These are phyloP conservation scores for Akanthomyces muscarius DNA, from an alignment of 2,329 filamentous ascomycete genomes.

Conservation along the genomic window DNA sequence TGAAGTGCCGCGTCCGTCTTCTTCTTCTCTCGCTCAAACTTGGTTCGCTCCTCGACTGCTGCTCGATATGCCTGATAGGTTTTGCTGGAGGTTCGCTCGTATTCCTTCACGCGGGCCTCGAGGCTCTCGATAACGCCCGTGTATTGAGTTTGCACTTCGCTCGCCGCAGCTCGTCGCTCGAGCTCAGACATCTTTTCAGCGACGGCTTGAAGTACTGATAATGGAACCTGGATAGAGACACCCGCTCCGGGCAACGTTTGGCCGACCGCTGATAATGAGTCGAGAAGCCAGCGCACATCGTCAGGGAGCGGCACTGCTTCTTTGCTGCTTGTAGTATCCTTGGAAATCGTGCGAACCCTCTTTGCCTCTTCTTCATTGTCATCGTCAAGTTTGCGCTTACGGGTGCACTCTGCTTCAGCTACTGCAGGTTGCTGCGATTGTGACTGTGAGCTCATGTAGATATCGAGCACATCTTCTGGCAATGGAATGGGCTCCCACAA, in stretches of 20 bases:
- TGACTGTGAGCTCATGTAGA: conserved; percentile 39
- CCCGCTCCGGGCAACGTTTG: conserved; percentile 20
- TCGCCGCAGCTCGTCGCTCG: conserved; percentile 26
- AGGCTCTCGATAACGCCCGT: conserved; percentile 41
- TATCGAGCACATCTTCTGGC: conserved; percentile 47
- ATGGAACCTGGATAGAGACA: conserved; percentile 27
- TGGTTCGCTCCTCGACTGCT: conserved; percentile 48
- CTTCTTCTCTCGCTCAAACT: conserved; percentile 44
- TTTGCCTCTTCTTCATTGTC: conserved; percentile 32
- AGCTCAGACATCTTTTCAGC: conserved; percentile 33
- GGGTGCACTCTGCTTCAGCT: conserved; percentile 26
- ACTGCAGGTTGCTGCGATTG: conserved; percentile 28
- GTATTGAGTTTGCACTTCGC: conserved; percentile 33
- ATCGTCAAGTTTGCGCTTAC: conserved; percentile 45
- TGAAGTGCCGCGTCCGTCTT: conserved; percentile 34
- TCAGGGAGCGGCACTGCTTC: conserved; percentile 32
- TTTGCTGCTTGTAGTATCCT: conserved; percentile 21
- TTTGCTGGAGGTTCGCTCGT: conserved; percentile 39
- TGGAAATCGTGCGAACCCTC: conserved; percentile 27
- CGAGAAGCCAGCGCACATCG: conserved; percentile 30
- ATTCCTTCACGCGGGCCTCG: conserved; percentile 43
- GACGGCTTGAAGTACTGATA: conserved; percentile 36
- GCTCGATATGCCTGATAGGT: conserved; percentile 46
- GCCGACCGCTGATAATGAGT: conserved; percentile 20
- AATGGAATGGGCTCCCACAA: conserved; percentile 46